phyloP scores from a whole-genome alignment of 306 rosid species.

The Prunus campanulata region DNA sequence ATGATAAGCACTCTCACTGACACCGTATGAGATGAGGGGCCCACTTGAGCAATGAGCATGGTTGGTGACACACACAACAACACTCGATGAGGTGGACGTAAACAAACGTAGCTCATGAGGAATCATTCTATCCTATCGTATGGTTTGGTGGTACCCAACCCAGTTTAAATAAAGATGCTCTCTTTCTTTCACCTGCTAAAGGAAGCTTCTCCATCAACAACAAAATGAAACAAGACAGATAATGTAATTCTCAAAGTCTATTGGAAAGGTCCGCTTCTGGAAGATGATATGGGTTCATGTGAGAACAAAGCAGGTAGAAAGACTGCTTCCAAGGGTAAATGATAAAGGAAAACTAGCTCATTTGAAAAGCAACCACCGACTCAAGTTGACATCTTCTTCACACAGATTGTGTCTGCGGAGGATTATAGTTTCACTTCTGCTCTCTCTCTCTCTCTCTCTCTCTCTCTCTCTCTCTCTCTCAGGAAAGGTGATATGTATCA shows the following conservation, averaged over 20 bases:
- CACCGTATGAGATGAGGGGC: neutral
- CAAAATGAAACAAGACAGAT: neutral
- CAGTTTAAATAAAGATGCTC: too few relatives aligned
- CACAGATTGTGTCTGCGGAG: neutral
- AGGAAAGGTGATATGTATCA: neutral
- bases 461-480: neutral
- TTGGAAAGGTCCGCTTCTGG: neutral
- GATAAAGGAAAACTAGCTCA: neutral
- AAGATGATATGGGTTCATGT: neutral
- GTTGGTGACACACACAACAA: neutral
- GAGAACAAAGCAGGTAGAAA: neutral
- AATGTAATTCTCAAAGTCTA: neutral
- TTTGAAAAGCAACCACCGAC: slow-evolving; percentile 3
- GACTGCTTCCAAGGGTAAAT: neutral
- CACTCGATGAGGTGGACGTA: neutral
- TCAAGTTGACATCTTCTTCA: neutral
- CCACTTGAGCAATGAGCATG: neutral
- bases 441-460: neutral
- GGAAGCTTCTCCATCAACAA: neutral
- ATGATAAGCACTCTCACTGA: neutral
- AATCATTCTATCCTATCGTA: too few relatives aligned
- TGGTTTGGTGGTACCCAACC: too few relatives aligned
- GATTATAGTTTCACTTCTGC: neutral
- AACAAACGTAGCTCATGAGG: neutral
- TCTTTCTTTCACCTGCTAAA: too few relatives aligned